These are phyloP conservation scores for Microdochium nivale DNA, from an alignment of 2,329 filamentous ascomycete species.

Conservation along the genomic window DNA sequence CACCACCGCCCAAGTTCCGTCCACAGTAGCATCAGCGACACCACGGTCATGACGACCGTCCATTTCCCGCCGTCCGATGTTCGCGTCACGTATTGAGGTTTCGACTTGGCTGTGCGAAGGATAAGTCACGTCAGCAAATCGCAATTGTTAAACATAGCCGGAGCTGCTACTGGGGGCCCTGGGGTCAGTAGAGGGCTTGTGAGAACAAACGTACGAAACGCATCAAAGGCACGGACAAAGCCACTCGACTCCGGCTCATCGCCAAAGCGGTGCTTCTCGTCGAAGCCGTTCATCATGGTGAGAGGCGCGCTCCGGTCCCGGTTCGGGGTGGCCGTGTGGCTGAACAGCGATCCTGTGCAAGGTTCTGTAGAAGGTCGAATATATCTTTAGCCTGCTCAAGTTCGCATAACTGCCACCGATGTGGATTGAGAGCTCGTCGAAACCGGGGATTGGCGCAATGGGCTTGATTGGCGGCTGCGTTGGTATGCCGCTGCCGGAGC, in stretches of 20 bases:
- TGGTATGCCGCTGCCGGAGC: no score
- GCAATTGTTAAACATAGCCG: background rate
- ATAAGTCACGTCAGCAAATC: constrained; percentile 10
- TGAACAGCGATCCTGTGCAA: no score
- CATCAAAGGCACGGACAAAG: constrained; percentile 84
- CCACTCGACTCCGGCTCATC: constrained; percentile 64
- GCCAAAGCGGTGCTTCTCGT: constrained; percentile 56
- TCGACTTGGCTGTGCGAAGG: constrained; percentile 69
- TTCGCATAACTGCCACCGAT: no score
- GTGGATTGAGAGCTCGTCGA: no score
- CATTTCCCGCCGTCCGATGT: constrained; percentile 86
- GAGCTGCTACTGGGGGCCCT: background rate
- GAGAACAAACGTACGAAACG: constrained; percentile 80
- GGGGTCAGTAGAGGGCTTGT: constrained; percentile 7
- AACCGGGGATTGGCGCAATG: no score
- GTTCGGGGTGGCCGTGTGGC: background rate
- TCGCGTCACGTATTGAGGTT: constrained; percentile 80
- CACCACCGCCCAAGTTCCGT: constrained; percentile 79
- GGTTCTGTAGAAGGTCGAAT: no score
- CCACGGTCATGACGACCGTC: constrained; percentile 72
- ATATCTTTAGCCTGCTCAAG: no score
- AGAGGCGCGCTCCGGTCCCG: background rate
- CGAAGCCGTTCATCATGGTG: constrained; percentile 67
- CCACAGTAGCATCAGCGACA: constrained; percentile 68
- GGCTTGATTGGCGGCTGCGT: no score